These are phyloP conservation scores for Penicillium sp. DNA, from an alignment of 2,329 filamentous ascomycete genomes.

Conservation along the genomic window DNA sequence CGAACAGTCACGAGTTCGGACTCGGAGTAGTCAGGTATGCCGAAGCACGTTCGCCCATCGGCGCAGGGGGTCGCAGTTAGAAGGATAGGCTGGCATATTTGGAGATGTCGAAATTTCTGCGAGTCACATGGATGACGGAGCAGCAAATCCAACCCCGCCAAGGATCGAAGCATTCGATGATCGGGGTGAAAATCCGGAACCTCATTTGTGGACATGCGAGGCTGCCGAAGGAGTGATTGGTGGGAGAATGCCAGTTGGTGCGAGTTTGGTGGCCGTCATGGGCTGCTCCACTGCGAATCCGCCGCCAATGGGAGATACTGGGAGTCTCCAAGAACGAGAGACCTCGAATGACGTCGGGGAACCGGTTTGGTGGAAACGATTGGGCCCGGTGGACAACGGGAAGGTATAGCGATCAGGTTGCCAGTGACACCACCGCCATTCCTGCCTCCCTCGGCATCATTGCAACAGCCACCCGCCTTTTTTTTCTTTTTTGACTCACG, in stretches of 20 bases:
- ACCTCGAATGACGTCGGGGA: conserved; percentile 25
- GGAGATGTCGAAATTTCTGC: conserved; percentile 25
- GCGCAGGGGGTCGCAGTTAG: neutral
- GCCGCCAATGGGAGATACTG: conserved; percentile 21
- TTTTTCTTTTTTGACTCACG: neutral
- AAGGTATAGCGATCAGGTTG: conserved; percentile 25
- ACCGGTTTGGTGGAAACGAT: neutral
- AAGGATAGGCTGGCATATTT: neutral
- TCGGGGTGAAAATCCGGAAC: conserved; percentile 25
- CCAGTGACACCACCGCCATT: conserved; percentile 5
- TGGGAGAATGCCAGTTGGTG: conserved; percentile 27
- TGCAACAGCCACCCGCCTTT: neutral
- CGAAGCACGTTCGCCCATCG: neutral
- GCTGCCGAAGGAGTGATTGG: conserved; percentile 33
- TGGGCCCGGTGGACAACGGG: conserved; percentile 1
- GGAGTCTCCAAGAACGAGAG: neutral
- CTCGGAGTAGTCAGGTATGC: neutral
- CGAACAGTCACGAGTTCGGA: neutral
- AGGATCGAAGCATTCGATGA: neutral
- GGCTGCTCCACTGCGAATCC: conserved; percentile 25
- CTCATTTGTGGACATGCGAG: neutral
- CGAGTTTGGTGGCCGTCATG: conserved; percentile 23
- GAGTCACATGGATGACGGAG: conserved; percentile 32
- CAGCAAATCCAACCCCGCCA: neutral
- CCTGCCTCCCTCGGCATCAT: conserved; percentile 10